Base-by-base conservation (phyloP, 257 asterid species). In the Eucommia ulmoides region DNA sequence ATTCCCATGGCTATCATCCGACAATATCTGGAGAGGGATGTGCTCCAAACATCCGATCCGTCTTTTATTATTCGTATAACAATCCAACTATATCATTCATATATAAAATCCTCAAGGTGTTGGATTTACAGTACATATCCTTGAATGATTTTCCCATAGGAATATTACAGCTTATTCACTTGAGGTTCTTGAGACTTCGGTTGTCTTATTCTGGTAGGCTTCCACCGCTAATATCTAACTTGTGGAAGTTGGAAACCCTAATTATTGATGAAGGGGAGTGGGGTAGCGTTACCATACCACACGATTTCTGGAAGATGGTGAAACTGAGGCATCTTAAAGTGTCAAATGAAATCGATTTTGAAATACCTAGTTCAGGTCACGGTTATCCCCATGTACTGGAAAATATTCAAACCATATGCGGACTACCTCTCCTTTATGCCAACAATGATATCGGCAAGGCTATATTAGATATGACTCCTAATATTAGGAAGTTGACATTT, bases 21-120 rank as follows among this genome's bases (percentile, higher is more conserved):
- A 35, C 11, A 10, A 35, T 9, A 10, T 35, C 44, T 35, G 44
- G 11, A 35, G 44, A 35, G 44, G n/a, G n/a, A 35, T 35, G 44
- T 35, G 44, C 15, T 35, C 44, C 44, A 35, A 15, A 2, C 11
- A 9, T 35, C 15, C 44, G 10, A 2, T 35, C 14, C 3, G 44
- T 35, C 44, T 35, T 35, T 18, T 35, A 15, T 2, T 35, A 35
- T 35, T 3, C 9, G n/a, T n/a, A n/a, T n/a, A n/a, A n/a, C n/a
- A n/a, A n/a, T n/a, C n/a, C n/a, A n/a, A n/a, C n/a, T n/a, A n/a
- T n/a, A n/a, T n/a, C n/a, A n/a, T n/a, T n/a, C n/a, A n/a, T n/a
- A n/a, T n/a, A n/a, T 24, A 61, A 55, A 55, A 63, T 50, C 24
- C 55, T 70, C 11, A 33, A 54, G 54, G 62, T 50, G 44, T 26